Conservation (phyloP, 1,284 basidiomycete genomes). For the Ganoderma resinaceum region DNA sequence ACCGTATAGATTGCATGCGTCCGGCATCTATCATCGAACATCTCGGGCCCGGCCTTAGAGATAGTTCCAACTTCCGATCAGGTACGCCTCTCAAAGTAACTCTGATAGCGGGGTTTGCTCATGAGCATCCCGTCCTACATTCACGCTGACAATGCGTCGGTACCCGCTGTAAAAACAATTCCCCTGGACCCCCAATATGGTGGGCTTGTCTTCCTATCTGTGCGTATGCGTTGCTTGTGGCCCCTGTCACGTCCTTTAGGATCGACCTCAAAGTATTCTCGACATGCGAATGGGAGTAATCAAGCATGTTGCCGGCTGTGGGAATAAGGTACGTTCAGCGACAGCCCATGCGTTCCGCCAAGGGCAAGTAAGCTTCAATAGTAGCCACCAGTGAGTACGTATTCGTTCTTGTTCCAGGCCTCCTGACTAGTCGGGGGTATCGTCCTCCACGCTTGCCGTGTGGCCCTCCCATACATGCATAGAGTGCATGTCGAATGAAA, state of each 20-base stretch:
- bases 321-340: background rate
- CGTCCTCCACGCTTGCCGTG: background rate
- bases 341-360: background rate
- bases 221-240: background rate
- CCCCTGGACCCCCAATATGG: background rate
- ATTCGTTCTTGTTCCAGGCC: background rate
- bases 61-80: background rate
- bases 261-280: background rate
- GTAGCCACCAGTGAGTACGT: background rate
- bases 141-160: background rate
- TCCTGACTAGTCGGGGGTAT: background rate
- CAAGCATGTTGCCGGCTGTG: background rate
- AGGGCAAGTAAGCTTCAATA: background rate
- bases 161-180: background rate
- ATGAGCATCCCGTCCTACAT: background rate
- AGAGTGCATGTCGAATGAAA: slow-evolving; percentile 6
- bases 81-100: background rate
- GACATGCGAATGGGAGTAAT: background rate
- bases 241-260: background rate
- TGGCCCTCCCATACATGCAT: background rate
- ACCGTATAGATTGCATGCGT: background rate
- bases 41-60: background rate
- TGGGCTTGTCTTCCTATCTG: background rate
- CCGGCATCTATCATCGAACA: background rate
- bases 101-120: background rate